Conservation (phyloP, 78 protist genomes). For the Pelomyxa schiedti region DNA sequence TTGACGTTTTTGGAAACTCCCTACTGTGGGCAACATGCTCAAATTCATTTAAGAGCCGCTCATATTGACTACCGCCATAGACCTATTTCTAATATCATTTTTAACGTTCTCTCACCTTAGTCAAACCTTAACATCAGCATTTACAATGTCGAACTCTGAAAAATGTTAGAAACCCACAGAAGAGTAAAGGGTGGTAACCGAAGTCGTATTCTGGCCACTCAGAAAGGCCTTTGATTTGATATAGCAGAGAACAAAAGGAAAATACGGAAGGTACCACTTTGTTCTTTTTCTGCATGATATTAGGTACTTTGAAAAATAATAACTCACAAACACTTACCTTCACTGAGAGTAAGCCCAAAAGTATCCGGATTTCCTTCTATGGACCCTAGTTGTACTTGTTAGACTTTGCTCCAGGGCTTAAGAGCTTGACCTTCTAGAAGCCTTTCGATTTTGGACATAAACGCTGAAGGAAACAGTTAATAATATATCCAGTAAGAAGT, state of each 20-base stretch:
- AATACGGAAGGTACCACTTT: too few relatives aligned
- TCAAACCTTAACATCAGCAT: too few relatives aligned
- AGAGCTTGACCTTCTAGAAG: slow-evolving; percentile 29
- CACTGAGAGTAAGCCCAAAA: slow-evolving; percentile 41
- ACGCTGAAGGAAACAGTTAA: too few relatives aligned
- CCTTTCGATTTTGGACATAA: slow-evolving; percentile 29
- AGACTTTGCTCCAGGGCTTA: not conserved
- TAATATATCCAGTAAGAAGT: too few relatives aligned
- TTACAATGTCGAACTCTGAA: slow-evolving; percentile 46
- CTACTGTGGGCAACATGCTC: slow-evolving; percentile 53
- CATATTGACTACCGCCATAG: slow-evolving; percentile 66
- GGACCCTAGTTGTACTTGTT: slow-evolving; percentile 16
- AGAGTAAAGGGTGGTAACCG: too few relatives aligned
- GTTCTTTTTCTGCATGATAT: too few relatives aligned
- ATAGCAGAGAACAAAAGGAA: too few relatives aligned
- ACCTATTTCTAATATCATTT: too few relatives aligned
- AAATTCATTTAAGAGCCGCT: slow-evolving; percentile 49
- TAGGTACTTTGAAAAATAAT: too few relatives aligned
- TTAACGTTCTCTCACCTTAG: too few relatives aligned
- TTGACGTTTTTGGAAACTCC: slow-evolving; percentile 62
- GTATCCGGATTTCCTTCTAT: slow-evolving; percentile 49
- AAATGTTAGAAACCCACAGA: too few relatives aligned
- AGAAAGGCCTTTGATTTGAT: slow-evolving; percentile 12
- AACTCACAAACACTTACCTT: too few relatives aligned
- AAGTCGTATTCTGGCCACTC: slow-evolving; percentile 46